Evolutionary conservation across 192 early-diverging fungal species (phyloP).

Genomic region (Coemansia sp.): DNA sequence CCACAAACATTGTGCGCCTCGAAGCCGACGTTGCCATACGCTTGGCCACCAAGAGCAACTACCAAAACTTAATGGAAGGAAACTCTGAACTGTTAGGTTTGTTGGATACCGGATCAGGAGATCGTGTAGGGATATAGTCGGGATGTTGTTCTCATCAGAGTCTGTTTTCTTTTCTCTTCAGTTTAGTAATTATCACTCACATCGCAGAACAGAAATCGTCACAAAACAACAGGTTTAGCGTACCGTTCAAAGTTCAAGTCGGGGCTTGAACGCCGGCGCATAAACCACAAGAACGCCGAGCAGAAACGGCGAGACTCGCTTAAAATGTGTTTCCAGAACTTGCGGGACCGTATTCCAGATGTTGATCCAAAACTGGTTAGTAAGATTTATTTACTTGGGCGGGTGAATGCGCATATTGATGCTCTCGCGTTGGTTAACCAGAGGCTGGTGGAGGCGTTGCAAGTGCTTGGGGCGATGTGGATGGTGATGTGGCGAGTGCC

Average conservation of each 20-base stretch:
- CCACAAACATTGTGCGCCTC: conserved; percentile 37
- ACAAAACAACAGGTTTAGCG: conserved; percentile 69
- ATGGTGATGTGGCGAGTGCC: not conserved
- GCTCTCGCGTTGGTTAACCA: conserved; percentile 14
- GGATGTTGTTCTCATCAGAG: no score
- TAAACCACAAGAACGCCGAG: conserved; percentile 93
- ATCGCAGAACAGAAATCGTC: no score
- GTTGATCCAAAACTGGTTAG: conserved; percentile 80
- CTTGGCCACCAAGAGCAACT: conserved; percentile 72
- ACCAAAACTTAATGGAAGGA: conserved; percentile 86
- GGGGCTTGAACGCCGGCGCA: conserved; percentile 79
- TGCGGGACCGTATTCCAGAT: conserved; percentile 68
- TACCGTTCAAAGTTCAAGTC: conserved; percentile 77
- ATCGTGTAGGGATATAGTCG: no score
- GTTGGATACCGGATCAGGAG: no score
- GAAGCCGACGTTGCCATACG: conserved; percentile 55
- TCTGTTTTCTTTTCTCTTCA: no score
- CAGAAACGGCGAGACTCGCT: conserved; percentile 94
- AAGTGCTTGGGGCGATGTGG: not conserved
- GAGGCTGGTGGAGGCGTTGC: not conserved
- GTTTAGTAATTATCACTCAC: no score
- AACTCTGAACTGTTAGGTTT: conserved; percentile 81
- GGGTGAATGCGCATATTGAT: conserved; percentile 65
- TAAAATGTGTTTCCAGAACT: conserved; percentile 84
- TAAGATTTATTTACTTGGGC: conserved; percentile 79